A percentile compares a stretch with the other conserved stretches of the same genome.
These are phyloP conservation scores for Fraxinus anomala DNA, from an alignment of 257 asterid species.

Conservation along the genomic window DNA sequence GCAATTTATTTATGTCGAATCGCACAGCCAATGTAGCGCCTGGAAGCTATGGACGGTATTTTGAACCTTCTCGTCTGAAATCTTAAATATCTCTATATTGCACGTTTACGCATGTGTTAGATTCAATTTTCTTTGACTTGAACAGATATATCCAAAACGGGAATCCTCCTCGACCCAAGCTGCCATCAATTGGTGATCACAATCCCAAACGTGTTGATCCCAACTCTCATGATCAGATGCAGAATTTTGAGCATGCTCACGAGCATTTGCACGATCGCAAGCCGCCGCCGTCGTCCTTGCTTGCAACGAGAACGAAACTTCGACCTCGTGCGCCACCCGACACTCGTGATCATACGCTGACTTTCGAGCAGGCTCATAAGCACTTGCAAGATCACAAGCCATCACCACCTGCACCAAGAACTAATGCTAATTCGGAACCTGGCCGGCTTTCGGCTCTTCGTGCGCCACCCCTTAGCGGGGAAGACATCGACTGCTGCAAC, in stretches of 20 bases:
- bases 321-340: neutral
- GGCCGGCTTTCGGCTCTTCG: neutral
- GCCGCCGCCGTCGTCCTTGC: neutral
- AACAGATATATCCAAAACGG: conserved; percentile 23
- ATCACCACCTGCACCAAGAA: neutral
- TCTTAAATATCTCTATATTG: too few relatives aligned
- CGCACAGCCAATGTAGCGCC: neutral
- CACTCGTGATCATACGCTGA: neutral
- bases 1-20: conserved; percentile 38
- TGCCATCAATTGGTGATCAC: conserved; percentile 17
- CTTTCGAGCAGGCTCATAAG: neutral
- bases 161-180: conserved; percentile 4
- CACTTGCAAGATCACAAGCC: neutral
- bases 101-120: too few relatives aligned
- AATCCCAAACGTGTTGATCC: neutral
- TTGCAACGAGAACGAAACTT: neutral
- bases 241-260: neutral
- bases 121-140: neutral
- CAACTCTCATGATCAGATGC: neutral
- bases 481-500: conserved; percentile 22
- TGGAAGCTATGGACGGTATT: neutral
- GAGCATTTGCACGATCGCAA: neutral
- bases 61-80: neutral
- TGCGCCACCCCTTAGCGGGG: neutral
- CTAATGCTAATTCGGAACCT: neutral